Evolutionary conservation across 345 rosid species (phyloP).

Genomic region (Anacardium occidentale): DNA sequence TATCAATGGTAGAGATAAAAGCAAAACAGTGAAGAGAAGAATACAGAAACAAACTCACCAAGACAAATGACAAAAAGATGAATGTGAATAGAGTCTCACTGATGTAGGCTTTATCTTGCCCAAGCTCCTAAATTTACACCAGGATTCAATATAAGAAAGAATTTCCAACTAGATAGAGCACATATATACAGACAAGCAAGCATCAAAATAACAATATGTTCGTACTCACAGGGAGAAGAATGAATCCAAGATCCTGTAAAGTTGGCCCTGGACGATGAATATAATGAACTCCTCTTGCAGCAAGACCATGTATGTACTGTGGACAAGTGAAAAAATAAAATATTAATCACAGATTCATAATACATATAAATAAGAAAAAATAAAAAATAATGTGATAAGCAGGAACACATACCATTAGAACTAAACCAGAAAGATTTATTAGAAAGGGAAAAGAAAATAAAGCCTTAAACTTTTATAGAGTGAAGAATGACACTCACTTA

Average conservation of each 20-base stretch:
- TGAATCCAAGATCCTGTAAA: conserved; percentile 87
- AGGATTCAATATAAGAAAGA: conserved; percentile 14
- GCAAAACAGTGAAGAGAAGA: conserved; percentile 6
- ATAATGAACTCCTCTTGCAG: conserved; percentile 96
- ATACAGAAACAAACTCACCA: conserved; percentile 52
- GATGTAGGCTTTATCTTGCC: conserved; percentile 86
- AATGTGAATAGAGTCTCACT: conserved; percentile 79
- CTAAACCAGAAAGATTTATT: neutral
- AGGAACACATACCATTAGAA: neutral
- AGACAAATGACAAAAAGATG: conserved; percentile 62
- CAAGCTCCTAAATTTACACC: conserved; percentile 67
- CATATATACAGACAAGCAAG: neutral
- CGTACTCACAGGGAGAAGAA: conserved; percentile 75
- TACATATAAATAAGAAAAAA: neutral
- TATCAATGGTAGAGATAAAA: neutral
- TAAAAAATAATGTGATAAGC: neutral
- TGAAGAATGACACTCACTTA: conserved; percentile 8
- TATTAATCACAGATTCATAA: neutral
- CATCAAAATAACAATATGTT: conserved; percentile 4
- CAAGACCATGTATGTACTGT: conserved; percentile 92
- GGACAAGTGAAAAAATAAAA: neutral
- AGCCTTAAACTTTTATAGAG: neutral
- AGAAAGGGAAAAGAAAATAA: too few relatives aligned
- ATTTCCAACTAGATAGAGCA: conserved; percentile 1
- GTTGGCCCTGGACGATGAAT: conserved; percentile 82